Evolutionary conservation across 495 filamentous ascomycete genomes (phyloP).

Genomic region (Hypoxylon crocopeplum): DNA sequence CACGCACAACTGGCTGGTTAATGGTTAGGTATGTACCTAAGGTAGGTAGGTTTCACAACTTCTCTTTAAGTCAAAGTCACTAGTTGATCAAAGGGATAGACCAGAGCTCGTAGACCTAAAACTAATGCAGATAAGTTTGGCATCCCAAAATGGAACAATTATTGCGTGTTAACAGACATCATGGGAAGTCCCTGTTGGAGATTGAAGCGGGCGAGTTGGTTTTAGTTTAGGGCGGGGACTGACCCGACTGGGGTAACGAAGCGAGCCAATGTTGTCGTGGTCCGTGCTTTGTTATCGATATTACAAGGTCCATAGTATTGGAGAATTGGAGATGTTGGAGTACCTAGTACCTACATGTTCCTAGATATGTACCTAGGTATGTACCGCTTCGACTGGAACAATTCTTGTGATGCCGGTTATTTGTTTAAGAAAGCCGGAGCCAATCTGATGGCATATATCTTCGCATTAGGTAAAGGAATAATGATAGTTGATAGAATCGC

Average conservation of each 20-base stretch:
- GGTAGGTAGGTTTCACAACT: conserved; percentile 15
- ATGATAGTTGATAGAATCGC: too few species aligned
- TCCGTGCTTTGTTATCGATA: too few species aligned
- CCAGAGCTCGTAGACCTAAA: background rate
- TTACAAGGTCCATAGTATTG: too few species aligned
- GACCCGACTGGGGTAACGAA: conserved; percentile 19
- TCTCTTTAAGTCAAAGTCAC: background rate
- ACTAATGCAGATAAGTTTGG: background rate
- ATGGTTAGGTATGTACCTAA: background rate
- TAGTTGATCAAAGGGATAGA: background rate
- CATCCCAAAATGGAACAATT: background rate
- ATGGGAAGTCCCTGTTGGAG: conserved; percentile 22
- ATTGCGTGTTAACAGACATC: conserved; percentile 1
- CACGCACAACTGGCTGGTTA: background rate
- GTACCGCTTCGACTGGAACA: too few species aligned
- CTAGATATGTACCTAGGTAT: background rate
- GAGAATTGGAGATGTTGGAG: too few species aligned
- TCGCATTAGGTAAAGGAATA: too few species aligned
- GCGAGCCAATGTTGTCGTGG: conserved; percentile 5
- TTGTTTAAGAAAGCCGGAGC: too few species aligned
- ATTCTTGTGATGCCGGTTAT: too few species aligned
- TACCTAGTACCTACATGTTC: conserved; percentile 3
- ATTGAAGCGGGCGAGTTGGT: conserved; percentile 3
- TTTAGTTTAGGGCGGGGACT: conserved; percentile 24
- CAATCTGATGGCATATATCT: too few species aligned